These are phyloP conservation scores for Hypericum androsaemum DNA, from an alignment of 345 rosid species.

Conservation along the genomic window DNA sequence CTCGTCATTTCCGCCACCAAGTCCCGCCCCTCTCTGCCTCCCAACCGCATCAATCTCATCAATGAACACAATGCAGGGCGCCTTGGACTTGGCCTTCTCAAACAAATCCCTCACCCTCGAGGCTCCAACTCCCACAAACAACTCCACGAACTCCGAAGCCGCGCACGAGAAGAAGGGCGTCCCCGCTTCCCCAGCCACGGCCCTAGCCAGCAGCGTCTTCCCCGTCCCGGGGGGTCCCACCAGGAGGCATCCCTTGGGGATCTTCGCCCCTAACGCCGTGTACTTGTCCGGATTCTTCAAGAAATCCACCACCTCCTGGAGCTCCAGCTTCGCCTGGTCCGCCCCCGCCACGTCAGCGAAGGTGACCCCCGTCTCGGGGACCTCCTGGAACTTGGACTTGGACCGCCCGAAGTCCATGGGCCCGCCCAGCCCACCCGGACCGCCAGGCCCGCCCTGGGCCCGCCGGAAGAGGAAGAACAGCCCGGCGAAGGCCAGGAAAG, in stretches of 20 bases:
- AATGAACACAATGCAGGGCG: slow-evolving; percentile 72
- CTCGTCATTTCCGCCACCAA: slow-evolving; percentile 92
- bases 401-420: slow-evolving; percentile 80
- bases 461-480: slow-evolving; percentile 54
- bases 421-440: slow-evolving; percentile 78
- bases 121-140: slow-evolving; percentile 84
- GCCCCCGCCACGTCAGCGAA: slow-evolving; percentile 80
- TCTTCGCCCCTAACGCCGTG: slow-evolving; percentile 75
- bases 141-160: slow-evolving; percentile 73
- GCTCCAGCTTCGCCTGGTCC: slow-evolving; percentile 65
- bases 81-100: slow-evolving; percentile 73
- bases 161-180: slow-evolving; percentile 76
- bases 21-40: slow-evolving; percentile 91
- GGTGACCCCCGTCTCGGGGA: slow-evolving; percentile 73
- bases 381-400: slow-evolving; percentile 73
- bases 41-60: slow-evolving; percentile 95
- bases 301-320: slow-evolving; percentile 79
- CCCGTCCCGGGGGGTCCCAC: slow-evolving; percentile 88
- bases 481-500: slow-evolving; percentile 57
- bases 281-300: slow-evolving; percentile 77
- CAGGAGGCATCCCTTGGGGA: slow-evolving; percentile 70
- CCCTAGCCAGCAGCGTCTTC: slow-evolving; percentile 72
- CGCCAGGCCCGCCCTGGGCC: slow-evolving; percentile 67
- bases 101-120: slow-evolving; percentile 85
- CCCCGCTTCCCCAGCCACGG: slow-evolving; percentile 87